These are phyloP conservation scores for Murraya paniculata DNA, from an alignment of 345 rosid genomes.

Conservation along the genomic window DNA sequence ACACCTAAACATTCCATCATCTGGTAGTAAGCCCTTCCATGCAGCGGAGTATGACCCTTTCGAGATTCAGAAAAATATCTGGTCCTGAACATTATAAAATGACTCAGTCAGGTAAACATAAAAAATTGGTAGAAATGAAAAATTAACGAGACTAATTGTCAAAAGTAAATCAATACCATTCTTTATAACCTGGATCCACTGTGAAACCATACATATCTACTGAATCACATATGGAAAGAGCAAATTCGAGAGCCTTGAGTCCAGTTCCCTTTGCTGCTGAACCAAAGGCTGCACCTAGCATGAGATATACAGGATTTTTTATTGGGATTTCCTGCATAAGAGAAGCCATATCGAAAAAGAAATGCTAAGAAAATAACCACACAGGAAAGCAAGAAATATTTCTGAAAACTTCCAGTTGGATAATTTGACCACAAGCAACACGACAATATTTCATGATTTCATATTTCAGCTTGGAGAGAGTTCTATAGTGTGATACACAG, in stretches of 20 bases:
- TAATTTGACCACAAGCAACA: background rate
- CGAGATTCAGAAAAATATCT: conserved; percentile 97
- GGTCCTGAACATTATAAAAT: conserved; percentile 52
- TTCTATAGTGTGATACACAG: background rate
- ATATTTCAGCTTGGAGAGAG: background rate
- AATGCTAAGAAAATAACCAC: background rate
- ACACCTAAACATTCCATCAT: conserved; percentile 99
- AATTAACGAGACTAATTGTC: background rate
- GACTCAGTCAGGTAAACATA: conserved; percentile 7
- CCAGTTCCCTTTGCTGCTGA: conserved; percentile 99
- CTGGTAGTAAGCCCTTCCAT: conserved; percentile 96
- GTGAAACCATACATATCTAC: conserved; percentile 99
- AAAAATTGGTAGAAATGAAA: background rate
- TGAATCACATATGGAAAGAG: conserved; percentile 81
- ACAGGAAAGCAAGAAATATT: background rate
- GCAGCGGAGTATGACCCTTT: conserved; percentile 96
- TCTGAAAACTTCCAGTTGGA: background rate
- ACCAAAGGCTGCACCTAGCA: conserved; percentile 96
- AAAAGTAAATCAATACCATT: conserved; percentile 53
- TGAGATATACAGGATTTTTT: conserved; percentile 81
- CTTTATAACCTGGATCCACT: conserved; percentile 93
- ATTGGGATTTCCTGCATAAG: conserved; percentile 87
- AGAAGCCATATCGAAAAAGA: background rate
- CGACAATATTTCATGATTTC: background rate
- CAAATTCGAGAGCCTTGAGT: conserved; percentile 94